Evolutionary conservation across 2,329 filamentous ascomycete genomes (phyloP), one percentile per base, ranked within the genome.

Genomic region (Fusarium albosuccineum): DNA sequence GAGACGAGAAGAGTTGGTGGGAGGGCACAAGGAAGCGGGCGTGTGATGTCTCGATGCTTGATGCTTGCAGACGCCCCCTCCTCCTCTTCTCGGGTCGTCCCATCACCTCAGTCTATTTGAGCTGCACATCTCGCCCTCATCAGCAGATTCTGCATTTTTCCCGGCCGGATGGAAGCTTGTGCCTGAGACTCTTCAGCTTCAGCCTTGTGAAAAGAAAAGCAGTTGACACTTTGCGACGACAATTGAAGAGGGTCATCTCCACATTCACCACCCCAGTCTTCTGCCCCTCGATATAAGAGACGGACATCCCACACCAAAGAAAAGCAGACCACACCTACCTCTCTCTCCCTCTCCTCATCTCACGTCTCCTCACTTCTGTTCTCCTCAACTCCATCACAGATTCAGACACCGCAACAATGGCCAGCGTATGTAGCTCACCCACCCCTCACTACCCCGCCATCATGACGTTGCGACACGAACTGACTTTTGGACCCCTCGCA

Each of bases 401-500:
- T 11, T 29, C 17, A 39, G 30, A 57, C 17, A 59, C 4, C 56
- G 51, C 57, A 64, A 71, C 27, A 56, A 73, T 73, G 71, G 53
- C 70, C 66, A 73, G 71, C 70, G 71, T 73, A 65, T 4, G 63
- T 68, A 16, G n/a, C 30, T 8, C 34, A 30, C n/a, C n/a, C 29
- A 9, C 13, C 30, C 49, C 42, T 22, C 22, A 22, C 29, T 50
- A 54, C 63, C 68, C 64, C 64, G 44, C 53, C 48, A 63, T 58
- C 51, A 57, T 68, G 64, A 58, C 57, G 64, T 66, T 52, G 49
- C 33, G 48, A 17, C 33, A 26, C 52, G 37, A 30, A 30, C 64
- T 62, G 40, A 66, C 41, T 10, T n/a, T 42, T 42, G 40, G 22
- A 2, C n/a, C 13, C 11, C 33, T 45, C 26, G 13, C 71, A 93